These are phyloP conservation scores for Leccinum sublutescens DNA, from an alignment of 768 basidiomycete genomes.

Conservation along the genomic window DNA sequence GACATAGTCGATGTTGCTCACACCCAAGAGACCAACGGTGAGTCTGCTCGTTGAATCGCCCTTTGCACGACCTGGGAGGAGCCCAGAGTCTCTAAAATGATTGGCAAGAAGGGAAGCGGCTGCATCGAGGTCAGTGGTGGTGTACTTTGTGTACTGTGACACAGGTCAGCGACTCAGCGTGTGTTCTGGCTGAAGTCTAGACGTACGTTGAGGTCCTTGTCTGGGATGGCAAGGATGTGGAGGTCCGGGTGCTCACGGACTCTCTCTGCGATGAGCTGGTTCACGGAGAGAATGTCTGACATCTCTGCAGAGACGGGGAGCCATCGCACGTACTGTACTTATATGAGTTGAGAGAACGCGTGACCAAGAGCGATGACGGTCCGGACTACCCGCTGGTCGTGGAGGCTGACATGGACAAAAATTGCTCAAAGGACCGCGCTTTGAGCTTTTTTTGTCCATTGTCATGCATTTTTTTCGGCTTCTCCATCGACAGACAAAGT, in stretches of 20 bases:
- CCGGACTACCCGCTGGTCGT: neutral
- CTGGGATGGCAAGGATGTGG: conserved; percentile 24
- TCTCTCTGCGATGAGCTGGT: conserved; percentile 26
- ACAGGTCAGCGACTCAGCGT: neutral
- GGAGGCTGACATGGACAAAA: neutral
- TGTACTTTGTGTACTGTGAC: conserved; percentile 26
- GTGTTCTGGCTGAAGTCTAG: neutral
- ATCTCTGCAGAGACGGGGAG: conserved; percentile 4
- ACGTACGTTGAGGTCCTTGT: conserved; percentile 24
- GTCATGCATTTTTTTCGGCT: conserved; percentile 48
- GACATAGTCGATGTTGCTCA: conserved; percentile 30
- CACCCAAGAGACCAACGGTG: conserved; percentile 26
- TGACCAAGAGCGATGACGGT: neutral
- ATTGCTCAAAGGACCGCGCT: neutral
- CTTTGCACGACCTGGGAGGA: conserved; percentile 23
- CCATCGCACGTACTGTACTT: neutral
- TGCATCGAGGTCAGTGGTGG: conserved; percentile 23
- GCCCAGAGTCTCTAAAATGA: conserved; percentile 17
- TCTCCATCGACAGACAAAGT: conserved; percentile 48
- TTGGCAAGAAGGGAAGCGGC: conserved; percentile 29
- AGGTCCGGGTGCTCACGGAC: conserved; percentile 21
- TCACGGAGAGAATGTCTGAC: conserved; percentile 25
- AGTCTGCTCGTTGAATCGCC: conserved; percentile 25
- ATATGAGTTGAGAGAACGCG: too few species aligned
- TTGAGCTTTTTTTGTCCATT: neutral